These are phyloP conservation scores for Bifiguratus adelaidae DNA, from an alignment of 192 early-diverging fungal species.

Conservation along the genomic window DNA sequence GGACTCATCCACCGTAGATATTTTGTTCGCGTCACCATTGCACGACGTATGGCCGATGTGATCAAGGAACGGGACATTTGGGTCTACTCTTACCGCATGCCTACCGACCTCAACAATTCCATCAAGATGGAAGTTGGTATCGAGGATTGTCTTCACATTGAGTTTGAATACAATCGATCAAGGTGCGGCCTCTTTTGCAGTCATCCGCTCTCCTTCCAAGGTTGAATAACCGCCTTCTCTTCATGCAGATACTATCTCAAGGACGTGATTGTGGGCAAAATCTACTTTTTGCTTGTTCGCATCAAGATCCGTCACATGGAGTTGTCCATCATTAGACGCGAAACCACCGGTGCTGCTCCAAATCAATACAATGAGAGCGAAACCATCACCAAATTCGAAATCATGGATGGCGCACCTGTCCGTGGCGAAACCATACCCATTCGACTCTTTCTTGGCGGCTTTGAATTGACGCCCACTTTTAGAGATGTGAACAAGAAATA, in stretches of 20 bases:
- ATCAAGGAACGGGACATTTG: constrained; percentile 92
- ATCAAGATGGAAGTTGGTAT: constrained; percentile 99
- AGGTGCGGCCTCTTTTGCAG: constrained; percentile 45
- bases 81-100: constrained; percentile 97
- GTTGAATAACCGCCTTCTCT: neutral
- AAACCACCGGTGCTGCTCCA: constrained; percentile 92
- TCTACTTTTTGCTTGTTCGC: constrained; percentile 96
- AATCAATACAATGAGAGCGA: constrained; percentile 99
- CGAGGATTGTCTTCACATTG: constrained; percentile 98
- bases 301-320: constrained; percentile 99
- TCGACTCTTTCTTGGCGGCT: constrained; percentile 91
- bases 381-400: constrained; percentile 98
- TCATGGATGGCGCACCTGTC: constrained; percentile 99
- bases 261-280: constrained; percentile 99
- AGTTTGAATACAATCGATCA: constrained; percentile 99
- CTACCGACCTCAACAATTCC: constrained; percentile 81
- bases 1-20: constrained; percentile 38
- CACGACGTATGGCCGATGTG: constrained; percentile 79
- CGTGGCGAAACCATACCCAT: constrained; percentile 96
- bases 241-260: constrained; percentile 81
- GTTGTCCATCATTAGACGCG: constrained; percentile 92
- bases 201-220: constrained; percentile 2
- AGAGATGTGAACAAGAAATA: constrained; percentile 97
- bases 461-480: constrained; percentile 98
- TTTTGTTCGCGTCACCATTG: constrained; percentile 88